phyloP scores from a whole-genome alignment of 2,329 filamentous ascomycete species.

The Ceratocystis albifundus region DNA sequence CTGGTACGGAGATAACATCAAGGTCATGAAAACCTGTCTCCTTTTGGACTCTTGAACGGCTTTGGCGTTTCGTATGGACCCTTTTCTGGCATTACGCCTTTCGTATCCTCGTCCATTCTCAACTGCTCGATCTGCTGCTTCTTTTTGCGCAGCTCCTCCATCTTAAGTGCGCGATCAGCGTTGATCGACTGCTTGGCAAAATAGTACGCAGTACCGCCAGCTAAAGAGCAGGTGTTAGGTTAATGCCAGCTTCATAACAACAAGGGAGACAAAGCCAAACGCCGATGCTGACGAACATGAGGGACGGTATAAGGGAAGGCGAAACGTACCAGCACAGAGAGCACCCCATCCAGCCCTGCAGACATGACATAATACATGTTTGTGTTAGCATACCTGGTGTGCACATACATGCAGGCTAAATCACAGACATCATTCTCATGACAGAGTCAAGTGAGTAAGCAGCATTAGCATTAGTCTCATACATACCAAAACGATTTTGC shows the following conservation, averaged over 20 bases:
- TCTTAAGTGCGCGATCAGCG: slow-evolving; percentile 64
- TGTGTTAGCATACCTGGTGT: slow-evolving; percentile 4
- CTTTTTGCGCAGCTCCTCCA: slow-evolving; percentile 55
- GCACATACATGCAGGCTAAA: not conserved
- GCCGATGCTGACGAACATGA: not conserved
- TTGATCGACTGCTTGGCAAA: slow-evolving; percentile 95
- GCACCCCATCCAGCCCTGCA: slow-evolving; percentile 81
- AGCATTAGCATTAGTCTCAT: not conserved
- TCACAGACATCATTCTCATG: slow-evolving; percentile 10
- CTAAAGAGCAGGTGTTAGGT: slow-evolving; percentile 35
- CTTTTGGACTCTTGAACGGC: slow-evolving; percentile 67
- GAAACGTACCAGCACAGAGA: slow-evolving; percentile 61
- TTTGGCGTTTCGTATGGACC: slow-evolving; percentile 61
- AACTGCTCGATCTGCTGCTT: slow-evolving; percentile 39
- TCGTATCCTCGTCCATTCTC: slow-evolving; percentile 11
- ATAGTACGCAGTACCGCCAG: slow-evolving; percentile 84
- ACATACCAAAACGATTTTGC: slow-evolving; percentile 54
- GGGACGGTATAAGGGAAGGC: not conserved
- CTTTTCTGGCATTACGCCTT: slow-evolving; percentile 30
- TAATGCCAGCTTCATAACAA: not conserved
- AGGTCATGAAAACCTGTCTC: slow-evolving; percentile 66
- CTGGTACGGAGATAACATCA: not conserved
- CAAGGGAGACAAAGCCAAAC: no score
- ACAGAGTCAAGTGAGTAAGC: not conserved
- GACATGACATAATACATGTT: slow-evolving; percentile 11